Evolutionary conservation across 2,329 filamentous ascomycete species (phyloP), one percentile per base, ranked within the genome.

Genomic region (Penicillium griseofulvum): DNA sequence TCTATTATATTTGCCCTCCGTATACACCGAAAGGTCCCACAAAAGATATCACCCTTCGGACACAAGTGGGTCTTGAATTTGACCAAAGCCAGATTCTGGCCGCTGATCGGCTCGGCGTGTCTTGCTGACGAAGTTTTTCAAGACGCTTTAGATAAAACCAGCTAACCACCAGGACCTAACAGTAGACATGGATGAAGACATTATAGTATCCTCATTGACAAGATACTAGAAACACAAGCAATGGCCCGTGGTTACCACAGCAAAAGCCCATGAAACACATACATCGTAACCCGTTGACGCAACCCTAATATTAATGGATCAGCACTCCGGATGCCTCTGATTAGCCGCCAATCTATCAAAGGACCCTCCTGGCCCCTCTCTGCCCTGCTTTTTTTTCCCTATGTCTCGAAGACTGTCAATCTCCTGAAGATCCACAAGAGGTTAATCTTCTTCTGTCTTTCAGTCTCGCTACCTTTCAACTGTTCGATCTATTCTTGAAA

Each of bases 31-130:
- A 43, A 43, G 16, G 37, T 10, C 19, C 28, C 37, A 34, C 37
- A 36, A 22, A 37, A 22, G 19, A 42, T 47, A 49, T 52, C 55
- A 56, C 49, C 31, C 43, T 42, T 34, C 47, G 17, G 33, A 24
- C 29, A 51, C 31, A 55, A 56, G 63, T 64, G 63, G 63, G 57
- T 52, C 49, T 5, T 29, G 19, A 37, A 46, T 55, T 55, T 45
- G 57, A 58, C 55, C 46, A 61, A 63, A 55, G 49, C 59, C 49
- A 59, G 59, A 55, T 61, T 62, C 56, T 61, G 61, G 54, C 34
- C 34, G 49, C 49, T 43, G 59, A 64, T 59, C 61, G 48, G 47
- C 42, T 48, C 54, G 39, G 44, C 54, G 56, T 58, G 52, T 64
- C 45, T 59, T 54, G 55, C 49, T 62, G 48, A 53, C 42, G 37